Conservation (phyloP, 306 rosid genomes). For the Ormosia emarginata region DNA sequence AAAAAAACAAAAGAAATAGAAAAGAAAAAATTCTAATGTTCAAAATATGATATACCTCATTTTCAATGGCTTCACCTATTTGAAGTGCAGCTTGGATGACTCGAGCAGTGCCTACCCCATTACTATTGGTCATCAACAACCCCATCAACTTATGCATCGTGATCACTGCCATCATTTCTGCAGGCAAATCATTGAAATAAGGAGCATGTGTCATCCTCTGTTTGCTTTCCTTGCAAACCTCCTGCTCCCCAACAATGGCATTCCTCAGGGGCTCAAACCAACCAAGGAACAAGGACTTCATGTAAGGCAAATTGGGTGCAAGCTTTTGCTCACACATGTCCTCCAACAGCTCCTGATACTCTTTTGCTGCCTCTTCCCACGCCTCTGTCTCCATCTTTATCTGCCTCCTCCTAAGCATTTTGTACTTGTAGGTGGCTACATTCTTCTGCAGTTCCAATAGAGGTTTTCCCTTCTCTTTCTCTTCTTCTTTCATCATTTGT, state of each 20-base stretch:
- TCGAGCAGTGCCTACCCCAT: slow-evolving; percentile 45
- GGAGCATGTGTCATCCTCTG: slow-evolving; percentile 37
- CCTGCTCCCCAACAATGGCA: slow-evolving; percentile 53
- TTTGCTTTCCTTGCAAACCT: not conserved
- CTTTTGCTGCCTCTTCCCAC: slow-evolving; percentile 69
- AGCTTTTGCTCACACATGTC: slow-evolving; percentile 76
- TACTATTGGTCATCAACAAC: slow-evolving; percentile 54
- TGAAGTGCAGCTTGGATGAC: slow-evolving; percentile 57
- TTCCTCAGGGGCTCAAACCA: slow-evolving; percentile 70
- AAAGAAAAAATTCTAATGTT: not conserved
- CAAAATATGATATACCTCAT: slow-evolving; percentile 46
- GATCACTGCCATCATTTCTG: slow-evolving; percentile 69
- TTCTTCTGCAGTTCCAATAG: slow-evolving; percentile 38
- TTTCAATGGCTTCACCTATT: slow-evolving; percentile 68
- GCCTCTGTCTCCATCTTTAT: slow-evolving; percentile 67
- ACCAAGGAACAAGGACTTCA: slow-evolving; percentile 69
- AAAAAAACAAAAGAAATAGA: not conserved
- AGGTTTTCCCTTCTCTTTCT: slow-evolving; percentile 19
- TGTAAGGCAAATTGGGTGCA: slow-evolving; percentile 71
- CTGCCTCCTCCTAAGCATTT: slow-evolving; percentile 51
- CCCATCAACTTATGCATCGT: slow-evolving; percentile 80
- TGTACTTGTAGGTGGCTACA: slow-evolving; percentile 33
- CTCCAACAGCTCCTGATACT: slow-evolving; percentile 56
- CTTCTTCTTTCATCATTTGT: slow-evolving; percentile 19
- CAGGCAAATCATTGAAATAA: slow-evolving; percentile 38